Evolutionary conservation across 2,329 filamentous ascomycete genomes (phyloP), one percentile per base, ranked within the genome.

Genomic region (Penicillium janthinellum): DNA sequence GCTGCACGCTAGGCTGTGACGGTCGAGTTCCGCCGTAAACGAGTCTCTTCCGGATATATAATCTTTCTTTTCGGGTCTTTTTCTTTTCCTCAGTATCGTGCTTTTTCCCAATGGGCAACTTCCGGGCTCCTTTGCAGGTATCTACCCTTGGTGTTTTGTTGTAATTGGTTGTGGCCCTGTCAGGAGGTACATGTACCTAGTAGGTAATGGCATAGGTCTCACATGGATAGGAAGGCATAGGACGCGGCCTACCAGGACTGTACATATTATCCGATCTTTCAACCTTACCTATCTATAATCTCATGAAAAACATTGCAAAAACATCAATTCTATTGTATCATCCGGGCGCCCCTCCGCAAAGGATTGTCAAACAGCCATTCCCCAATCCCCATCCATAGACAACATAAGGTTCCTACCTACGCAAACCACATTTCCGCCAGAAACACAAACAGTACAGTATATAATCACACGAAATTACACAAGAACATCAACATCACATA

Each of bases 41-140:
- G 14, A 47, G 22, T 31, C 25, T 49, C n/a, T 22, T 35, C 4
- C n/a, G 14, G 25, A 42, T n/a, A 38, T 20, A 50, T 44, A 25
- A 35, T n/a, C 50, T 12, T 42, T 53, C 50, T 25, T 39, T 57
- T 51, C 38, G 47, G 38, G 47, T 15, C 31, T 37, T 39, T 42
- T 11, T 44, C 5, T 22, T 22, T 47, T 38, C 20, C 7, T 14
- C 39, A 0, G 2, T 6, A 28, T 20, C 34, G 20, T 34, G 1
- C 31, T 31, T 12, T 17, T 34, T 3, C 22, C 22, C 2, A 10
- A 3, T 31, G 5, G 14, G 22, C 6, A 25, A 45, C 17, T 47
- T 11, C n/a, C 22, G 44, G 22, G 44, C 7, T 17, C 10, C 4
- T 49, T 14, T 11, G 47, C 4, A 22, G 22, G 22, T 20, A 49